These are phyloP conservation scores for Cyclocybe aegerita DNA, from an alignment of 768 basidiomycete genomes.

Conservation along the genomic window DNA sequence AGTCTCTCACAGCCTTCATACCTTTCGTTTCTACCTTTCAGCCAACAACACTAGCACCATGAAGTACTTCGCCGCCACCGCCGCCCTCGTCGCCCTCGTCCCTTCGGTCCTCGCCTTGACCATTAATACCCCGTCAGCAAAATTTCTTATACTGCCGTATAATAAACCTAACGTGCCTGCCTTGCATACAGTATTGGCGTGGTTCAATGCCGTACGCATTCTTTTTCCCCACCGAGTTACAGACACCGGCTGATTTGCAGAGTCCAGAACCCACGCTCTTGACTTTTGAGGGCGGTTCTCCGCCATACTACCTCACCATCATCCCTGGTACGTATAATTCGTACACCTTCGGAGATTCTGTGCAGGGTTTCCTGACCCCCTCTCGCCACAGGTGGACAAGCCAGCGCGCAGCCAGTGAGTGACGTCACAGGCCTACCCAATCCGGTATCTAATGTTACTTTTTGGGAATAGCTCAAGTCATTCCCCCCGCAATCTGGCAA, in stretches of 20 bases:
- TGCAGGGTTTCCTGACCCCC: not conserved
- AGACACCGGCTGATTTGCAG: not conserved
- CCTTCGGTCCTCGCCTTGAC: constrained; percentile 41
- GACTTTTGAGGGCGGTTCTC: constrained; percentile 47
- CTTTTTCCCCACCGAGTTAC: not conserved
- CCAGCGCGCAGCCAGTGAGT: constrained; percentile 50
- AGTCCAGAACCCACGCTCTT: constrained; percentile 58
- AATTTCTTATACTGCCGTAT: constrained; percentile 1
- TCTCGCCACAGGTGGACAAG: constrained; percentile 46
- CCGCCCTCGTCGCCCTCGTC: constrained; percentile 36
- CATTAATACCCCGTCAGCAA: constrained; percentile 63
- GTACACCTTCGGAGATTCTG: not conserved
- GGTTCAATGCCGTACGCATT: constrained; percentile 51
- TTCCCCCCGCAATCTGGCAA: constrained; percentile 47
- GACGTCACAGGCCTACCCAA: constrained; percentile 8
- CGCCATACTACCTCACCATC: constrained; percentile 60
- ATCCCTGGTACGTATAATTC: constrained; percentile 51
- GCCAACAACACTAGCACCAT: constrained; percentile 21
- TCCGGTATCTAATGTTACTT: constrained; percentile 13
- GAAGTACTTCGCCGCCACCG: constrained; percentile 35
- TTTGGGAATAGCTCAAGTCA: constrained; percentile 45
- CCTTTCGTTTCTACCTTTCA: constrained; percentile 6
- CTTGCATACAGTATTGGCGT: constrained; percentile 19
- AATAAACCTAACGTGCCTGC: not conserved
- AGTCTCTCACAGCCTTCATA: constrained; percentile 12